Conservation (phyloP, 331 rosid genomes). For the Telfairia occidentalis region DNA sequence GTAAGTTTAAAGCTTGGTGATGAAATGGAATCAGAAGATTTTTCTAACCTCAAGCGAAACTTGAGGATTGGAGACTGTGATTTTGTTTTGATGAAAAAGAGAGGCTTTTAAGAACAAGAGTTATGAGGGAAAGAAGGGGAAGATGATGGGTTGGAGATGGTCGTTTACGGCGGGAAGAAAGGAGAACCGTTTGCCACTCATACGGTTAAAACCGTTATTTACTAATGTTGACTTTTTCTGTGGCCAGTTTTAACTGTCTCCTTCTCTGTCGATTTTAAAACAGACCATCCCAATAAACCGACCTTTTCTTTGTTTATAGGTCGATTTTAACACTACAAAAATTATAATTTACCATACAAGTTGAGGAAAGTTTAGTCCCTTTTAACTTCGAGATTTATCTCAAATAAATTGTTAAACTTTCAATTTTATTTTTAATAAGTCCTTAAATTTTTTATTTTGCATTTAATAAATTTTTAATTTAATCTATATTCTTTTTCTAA, state of each 20-base stretch:
- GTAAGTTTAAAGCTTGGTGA: no score
- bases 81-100: background rate
- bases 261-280: background rate
- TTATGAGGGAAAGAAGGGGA: background rate
- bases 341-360: no score
- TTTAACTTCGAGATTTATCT: no score
- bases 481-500: no score
- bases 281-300: background rate
- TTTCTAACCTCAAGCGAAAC: background rate
- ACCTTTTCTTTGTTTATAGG: no score
- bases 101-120: background rate
- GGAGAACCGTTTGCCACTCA: background rate
- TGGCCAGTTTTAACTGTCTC: background rate
- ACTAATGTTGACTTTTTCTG: background rate
- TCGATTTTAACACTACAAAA: no score
- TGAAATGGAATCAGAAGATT: no score
- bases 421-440: no score
- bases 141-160: background rate
- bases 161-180: constrained; percentile 1
- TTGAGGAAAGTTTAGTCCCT: no score
- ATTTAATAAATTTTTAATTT: no score
- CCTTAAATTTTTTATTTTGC: no score
- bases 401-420: no score
- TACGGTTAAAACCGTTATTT: constrained; percentile 9
- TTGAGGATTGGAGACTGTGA: background rate